Conservation (phyloP, 1,284 basidiomycete genomes). For the Rhodotorula mucilaginosa region DNA sequence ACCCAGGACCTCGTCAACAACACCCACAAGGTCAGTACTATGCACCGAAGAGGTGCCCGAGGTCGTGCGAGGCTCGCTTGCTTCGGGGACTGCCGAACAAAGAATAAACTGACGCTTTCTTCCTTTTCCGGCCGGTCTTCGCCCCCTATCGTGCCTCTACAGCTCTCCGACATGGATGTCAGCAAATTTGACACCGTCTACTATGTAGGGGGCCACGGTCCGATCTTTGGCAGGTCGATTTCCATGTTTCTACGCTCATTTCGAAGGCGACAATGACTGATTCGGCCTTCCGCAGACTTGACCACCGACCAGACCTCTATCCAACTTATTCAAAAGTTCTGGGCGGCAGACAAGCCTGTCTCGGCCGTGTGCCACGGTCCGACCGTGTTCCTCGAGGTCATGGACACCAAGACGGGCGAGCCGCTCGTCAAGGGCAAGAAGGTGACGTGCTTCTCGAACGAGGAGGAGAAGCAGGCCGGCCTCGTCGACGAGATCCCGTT, state of each 20-base stretch:
- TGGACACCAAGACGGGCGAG: conserved; percentile 57
- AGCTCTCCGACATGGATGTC: conserved; percentile 59
- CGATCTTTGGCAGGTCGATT: background rate
- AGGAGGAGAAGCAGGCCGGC: conserved; percentile 60
- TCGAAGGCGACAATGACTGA: background rate
- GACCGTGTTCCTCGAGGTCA: conserved; percentile 55
- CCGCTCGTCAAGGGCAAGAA: conserved; percentile 61
- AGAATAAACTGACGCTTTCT: too few relatives aligned
- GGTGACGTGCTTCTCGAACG: conserved; percentile 67
- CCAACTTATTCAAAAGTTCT: conserved; percentile 60
- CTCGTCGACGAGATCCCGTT: conserved; percentile 60
- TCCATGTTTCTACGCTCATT: background rate
- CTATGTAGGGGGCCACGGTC: conserved; percentile 64
- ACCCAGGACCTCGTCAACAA: conserved; percentile 61
- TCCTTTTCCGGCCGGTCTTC: too few relatives aligned
- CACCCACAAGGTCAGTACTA: conserved; percentile 55
- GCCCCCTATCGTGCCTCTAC: background rate
- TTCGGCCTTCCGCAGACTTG: conserved; percentile 51
- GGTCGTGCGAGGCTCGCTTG: background rate
- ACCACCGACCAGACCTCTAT: conserved; percentile 61
- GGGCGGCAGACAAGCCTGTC: conserved; percentile 59
- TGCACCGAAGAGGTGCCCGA: background rate
- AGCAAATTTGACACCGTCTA: conserved; percentile 70
- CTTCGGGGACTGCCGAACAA: too few relatives aligned
- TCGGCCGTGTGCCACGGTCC: conserved; percentile 70